phyloP scores from a whole-genome alignment of 345 rosid genomes.

The Brassica rapa region DNA sequence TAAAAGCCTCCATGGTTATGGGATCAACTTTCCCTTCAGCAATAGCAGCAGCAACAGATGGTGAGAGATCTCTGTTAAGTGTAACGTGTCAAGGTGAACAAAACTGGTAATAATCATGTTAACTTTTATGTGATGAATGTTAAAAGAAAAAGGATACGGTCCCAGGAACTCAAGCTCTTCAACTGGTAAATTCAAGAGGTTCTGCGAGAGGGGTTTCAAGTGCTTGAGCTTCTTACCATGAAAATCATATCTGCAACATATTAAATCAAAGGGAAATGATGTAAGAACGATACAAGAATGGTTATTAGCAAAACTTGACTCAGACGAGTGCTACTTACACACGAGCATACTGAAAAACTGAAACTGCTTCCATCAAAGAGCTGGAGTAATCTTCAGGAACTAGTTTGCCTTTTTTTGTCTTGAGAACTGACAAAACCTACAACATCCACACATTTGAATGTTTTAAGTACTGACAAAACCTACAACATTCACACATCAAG shows the following conservation, averaged over 20 bases:
- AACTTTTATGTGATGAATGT: too few species aligned
- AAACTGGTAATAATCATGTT: too few species aligned
- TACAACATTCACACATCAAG: too few species aligned
- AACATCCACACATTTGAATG: background rate
- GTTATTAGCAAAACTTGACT: background rate
- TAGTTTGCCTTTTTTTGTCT: constrained; percentile 67
- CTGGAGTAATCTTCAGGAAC: constrained; percentile 78
- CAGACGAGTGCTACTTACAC: constrained; percentile 45
- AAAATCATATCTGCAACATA: constrained; percentile 63
- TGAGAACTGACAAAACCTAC: constrained; percentile 77
- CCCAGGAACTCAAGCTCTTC: constrained; percentile 81
- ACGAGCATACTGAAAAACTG: constrained; percentile 86
- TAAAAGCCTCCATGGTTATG: constrained; percentile 63
- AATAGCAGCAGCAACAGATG: constrained; percentile 71
- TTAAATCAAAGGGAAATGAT: background rate
- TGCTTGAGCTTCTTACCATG: constrained; percentile 52
- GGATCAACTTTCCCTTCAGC: constrained; percentile 77
- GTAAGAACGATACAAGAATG: constrained; percentile 12
- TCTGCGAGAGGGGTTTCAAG: constrained; percentile 64
- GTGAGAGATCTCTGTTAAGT: constrained; percentile 53
- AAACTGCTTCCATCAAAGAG: constrained; percentile 68
- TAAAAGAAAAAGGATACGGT: constrained; percentile 92
- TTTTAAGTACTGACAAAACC: too few species aligned
- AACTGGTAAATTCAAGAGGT: constrained; percentile 47
- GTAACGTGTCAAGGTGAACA: constrained; percentile 33